Conservation (phyloP, 768 basidiomycete species). For the Mycena indigotica region DNA sequence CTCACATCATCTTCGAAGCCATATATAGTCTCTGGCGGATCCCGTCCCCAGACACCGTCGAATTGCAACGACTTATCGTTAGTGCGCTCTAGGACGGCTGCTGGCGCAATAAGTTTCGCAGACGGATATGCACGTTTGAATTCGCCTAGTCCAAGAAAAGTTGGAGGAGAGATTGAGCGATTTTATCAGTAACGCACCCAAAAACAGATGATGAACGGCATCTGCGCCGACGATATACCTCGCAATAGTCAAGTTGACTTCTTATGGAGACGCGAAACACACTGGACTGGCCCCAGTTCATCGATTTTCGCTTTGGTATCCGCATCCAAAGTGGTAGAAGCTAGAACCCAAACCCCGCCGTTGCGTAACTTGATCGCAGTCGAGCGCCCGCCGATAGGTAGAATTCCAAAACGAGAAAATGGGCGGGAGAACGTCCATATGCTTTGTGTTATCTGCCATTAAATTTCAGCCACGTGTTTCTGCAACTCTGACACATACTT, state of each 20-base stretch:
- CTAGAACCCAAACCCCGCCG: conserved; percentile 78
- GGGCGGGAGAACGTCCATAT: conserved; percentile 37
- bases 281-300: conserved; percentile 73
- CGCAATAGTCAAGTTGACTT: background rate
- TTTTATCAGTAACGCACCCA: conserved; percentile 39
- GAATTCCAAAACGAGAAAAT: conserved; percentile 63
- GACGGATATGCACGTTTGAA: conserved; percentile 69
- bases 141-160: conserved; percentile 40
- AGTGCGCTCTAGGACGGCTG: conserved; percentile 50
- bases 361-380: conserved; percentile 74
- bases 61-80: conserved; percentile 57
- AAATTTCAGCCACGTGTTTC: background rate
- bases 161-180: conserved; percentile 8
- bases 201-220: conserved; percentile 59
- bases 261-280: conserved; percentile 19
- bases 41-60: conserved; percentile 72
- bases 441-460: conserved; percentile 9
- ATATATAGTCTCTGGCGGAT: conserved; percentile 66
- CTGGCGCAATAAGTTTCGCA: conserved; percentile 72
- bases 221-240: conserved; percentile 66
- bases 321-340: conserved; percentile 69
- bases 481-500: background rate
- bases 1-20: conserved; percentile 74
- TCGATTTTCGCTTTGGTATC: conserved; percentile 66
- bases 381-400: conserved; percentile 81